Evolutionary conservation across 164 flowering plant genomes (phyloP), one percentile per base, ranked within the genome.

Genomic region (Vitis riparia): DNA sequence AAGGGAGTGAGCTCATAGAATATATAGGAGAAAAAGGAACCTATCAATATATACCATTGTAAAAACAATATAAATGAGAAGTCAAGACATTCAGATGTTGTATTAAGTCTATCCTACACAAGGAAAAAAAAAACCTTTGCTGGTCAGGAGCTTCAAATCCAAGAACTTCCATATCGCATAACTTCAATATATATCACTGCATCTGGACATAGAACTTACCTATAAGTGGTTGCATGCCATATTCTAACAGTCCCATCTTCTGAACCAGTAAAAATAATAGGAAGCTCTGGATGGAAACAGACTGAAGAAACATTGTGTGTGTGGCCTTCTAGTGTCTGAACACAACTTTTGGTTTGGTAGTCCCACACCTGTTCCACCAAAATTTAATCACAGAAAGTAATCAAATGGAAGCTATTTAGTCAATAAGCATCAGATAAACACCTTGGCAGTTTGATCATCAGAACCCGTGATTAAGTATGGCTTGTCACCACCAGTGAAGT

Each of bases 381-480:
- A 10, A 7, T 16, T 23, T 23, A 23, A 23, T 23, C 27, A 23
- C 27, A 23, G 27, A 23, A 23, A 23, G 27, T 23, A 23, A 23
- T 23, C 27, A 23, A 23, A 23, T 3, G 8, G 53, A 30, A 9
- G 1, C 55, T 5, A 57, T 27, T 30, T 29, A 3, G 15, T 37
- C 19, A 65, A 23, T 19, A 55, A n/a, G n/a, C 53, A 55, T 58
- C 17, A 23, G 50, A 27, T 15, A 27, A 65, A 62, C 27, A 91
- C 98, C 98, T 94, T 94, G 15, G 96, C 94, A 72, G 98, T 92
- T 73, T 91, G 94, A 79, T 94, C 98, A 87, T 94, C 98, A 68
- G 98, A 94, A 44, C 98, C 98, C 68, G 93, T 91, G 59, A 94
- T 88, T 23, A 94, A 75, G 83, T 84, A 92, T 27, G 93, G 98